Conservation (phyloP, 1,139 yeast genomes). For the Arxiozyma slooffiae region DNA sequence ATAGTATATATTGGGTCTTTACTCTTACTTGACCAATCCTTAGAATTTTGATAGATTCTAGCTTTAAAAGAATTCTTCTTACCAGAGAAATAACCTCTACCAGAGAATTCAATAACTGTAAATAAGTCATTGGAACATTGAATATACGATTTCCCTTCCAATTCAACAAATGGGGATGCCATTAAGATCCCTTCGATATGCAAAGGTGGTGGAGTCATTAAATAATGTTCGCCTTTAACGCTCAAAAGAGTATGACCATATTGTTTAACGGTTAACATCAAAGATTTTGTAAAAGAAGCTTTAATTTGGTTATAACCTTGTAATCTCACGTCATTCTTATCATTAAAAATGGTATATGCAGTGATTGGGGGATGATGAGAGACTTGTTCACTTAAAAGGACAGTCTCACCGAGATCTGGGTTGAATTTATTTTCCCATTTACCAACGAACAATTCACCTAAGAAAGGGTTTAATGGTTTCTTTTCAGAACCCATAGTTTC, state of each 20-base stretch:
- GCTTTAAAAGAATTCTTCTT: conserved; percentile 90
- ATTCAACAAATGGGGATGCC: conserved; percentile 83
- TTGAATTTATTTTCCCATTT: conserved; percentile 55
- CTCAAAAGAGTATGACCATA: conserved; percentile 79
- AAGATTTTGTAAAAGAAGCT: conserved; percentile 66
- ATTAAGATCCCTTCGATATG: conserved; percentile 88
- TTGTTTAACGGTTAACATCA: conserved; percentile 67
- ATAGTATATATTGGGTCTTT: conserved; percentile 65
- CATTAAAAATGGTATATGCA: conserved; percentile 72
- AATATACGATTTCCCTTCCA: conserved; percentile 77
- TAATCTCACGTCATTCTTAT: conserved; percentile 53
- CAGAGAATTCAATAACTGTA: conserved; percentile 70
- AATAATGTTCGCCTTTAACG: conserved; percentile 57
- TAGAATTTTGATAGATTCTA: conserved; percentile 50
- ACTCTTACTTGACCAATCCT: conserved; percentile 37
- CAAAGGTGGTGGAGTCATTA: conserved; percentile 84
- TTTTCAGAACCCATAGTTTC: conserved; percentile 88
- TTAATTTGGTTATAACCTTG: conserved; percentile 88
- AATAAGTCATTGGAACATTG: conserved; percentile 72
- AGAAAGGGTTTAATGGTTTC: conserved; percentile 89
- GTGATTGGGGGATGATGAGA: conserved; percentile 95
- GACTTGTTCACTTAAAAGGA: conserved; percentile 79
- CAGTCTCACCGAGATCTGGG: conserved; percentile 58
- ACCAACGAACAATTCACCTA: conserved; percentile 88
- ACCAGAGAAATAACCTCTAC: conserved; percentile 91